Conservation (phyloP, 2,329 filamentous ascomycete genomes). For the Fusarium devonianum region DNA sequence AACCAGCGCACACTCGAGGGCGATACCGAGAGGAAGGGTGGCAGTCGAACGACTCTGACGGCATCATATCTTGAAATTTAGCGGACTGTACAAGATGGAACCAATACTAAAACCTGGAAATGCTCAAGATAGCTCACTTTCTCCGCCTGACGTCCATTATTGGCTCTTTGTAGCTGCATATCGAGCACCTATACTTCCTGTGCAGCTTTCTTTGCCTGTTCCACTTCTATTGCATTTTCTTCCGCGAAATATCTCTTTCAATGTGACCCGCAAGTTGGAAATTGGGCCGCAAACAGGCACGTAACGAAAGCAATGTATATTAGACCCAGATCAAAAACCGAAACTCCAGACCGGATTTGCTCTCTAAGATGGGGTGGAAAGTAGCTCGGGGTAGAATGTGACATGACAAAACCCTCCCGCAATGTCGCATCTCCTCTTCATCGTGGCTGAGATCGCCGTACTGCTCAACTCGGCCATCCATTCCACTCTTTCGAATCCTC, state of each 20-base stretch:
- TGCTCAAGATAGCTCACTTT: constrained; percentile 6
- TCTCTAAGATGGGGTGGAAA: constrained; percentile 46
- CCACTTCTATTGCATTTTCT: no score
- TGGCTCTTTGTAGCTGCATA: not conserved
- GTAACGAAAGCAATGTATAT: constrained; percentile 49
- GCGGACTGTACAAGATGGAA: constrained; percentile 24
- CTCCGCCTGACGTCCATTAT: constrained; percentile 8
- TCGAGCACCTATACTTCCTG: constrained; percentile 8
- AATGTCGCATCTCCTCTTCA: constrained; percentile 33
- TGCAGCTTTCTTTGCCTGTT: constrained; percentile 11
- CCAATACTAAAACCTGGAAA: constrained; percentile 8
- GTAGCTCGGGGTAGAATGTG: constrained; percentile 35
- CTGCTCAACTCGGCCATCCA: constrained; percentile 28
- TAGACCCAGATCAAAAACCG: constrained; percentile 54
- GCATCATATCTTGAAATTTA: constrained; percentile 47
- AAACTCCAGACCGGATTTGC: constrained; percentile 58
- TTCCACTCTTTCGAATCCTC: constrained; percentile 25
- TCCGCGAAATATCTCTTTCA: constrained; percentile 7
- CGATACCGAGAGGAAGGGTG: constrained; percentile 16
- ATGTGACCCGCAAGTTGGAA: constrained; percentile 14
- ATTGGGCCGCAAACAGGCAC: constrained; percentile 29
- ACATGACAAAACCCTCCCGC: constrained; percentile 39
- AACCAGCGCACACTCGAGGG: constrained; percentile 45
- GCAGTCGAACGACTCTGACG: constrained; percentile 37
- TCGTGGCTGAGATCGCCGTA: constrained; percentile 31